phyloP scores from a whole-genome alignment of 1,139 yeast species.

The Zygosaccharomyces pseudobailii region DNA sequence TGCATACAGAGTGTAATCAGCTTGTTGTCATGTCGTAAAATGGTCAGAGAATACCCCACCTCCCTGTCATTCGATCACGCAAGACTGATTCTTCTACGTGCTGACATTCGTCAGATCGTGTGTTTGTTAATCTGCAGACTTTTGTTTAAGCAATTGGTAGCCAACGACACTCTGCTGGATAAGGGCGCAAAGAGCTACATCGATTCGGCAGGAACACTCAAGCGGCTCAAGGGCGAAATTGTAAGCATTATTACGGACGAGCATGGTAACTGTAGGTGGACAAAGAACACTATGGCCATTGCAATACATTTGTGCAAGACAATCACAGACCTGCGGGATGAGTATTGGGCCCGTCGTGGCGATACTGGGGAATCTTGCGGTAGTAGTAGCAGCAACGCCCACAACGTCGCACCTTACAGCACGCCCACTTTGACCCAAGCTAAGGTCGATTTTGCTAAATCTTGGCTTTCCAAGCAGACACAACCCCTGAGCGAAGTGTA shows the following conservation, averaged over 20 bases:
- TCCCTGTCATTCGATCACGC: slow-evolving; percentile 86
- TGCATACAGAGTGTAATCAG: slow-evolving; percentile 40
- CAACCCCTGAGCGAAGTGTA: slow-evolving; percentile 81
- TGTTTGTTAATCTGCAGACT: slow-evolving; percentile 73
- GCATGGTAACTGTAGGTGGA: slow-evolving; percentile 87
- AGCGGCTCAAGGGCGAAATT: slow-evolving; percentile 51
- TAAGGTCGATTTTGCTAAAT: slow-evolving; percentile 59
- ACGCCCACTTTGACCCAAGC: slow-evolving; percentile 24
- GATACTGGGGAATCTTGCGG: background rate
- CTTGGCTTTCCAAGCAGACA: slow-evolving; percentile 80
- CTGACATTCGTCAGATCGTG: slow-evolving; percentile 80
- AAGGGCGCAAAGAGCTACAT: slow-evolving; percentile 26
- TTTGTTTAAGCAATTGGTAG: slow-evolving; percentile 63
- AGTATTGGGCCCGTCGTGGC: slow-evolving; percentile 13
- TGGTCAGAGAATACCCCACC: slow-evolving; percentile 80
- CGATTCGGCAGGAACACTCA: slow-evolving; percentile 26
- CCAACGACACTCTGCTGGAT: slow-evolving; percentile 37
- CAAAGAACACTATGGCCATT: slow-evolving; percentile 69
- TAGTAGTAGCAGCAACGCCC: slow-evolving; percentile 1
- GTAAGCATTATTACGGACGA: slow-evolving; percentile 79
- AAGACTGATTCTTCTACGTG: slow-evolving; percentile 68
- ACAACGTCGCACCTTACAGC: slow-evolving; percentile 9
- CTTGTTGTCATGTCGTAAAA: slow-evolving; percentile 68
- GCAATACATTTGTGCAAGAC: slow-evolving; percentile 64
- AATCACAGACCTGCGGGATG: slow-evolving; percentile 29